These are phyloP conservation scores for Geosmithia morbida DNA, from an alignment of 2,329 filamentous ascomycete species.

Conservation along the genomic window DNA sequence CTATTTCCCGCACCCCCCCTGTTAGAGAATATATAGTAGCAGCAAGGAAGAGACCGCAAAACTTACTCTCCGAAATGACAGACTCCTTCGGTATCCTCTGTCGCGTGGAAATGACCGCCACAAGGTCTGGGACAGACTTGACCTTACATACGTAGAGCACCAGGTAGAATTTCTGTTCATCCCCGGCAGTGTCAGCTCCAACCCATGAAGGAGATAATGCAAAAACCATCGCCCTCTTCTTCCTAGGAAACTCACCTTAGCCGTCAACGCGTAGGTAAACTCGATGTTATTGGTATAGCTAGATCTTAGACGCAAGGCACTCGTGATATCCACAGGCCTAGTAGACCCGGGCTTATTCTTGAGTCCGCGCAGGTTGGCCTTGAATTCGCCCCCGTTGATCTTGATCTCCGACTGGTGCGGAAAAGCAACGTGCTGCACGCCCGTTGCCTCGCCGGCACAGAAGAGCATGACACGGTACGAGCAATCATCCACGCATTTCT, in stretches of 20 bases:
- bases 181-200: slow-evolving; percentile 6
- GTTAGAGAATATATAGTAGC: neutral
- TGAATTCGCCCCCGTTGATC: slow-evolving; percentile 76
- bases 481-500: slow-evolving; percentile 44
- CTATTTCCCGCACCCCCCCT: slow-evolving; percentile 27
- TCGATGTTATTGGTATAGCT: slow-evolving; percentile 64
- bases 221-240: no score
- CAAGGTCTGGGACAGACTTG: slow-evolving; percentile 57
- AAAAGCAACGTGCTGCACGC: slow-evolving; percentile 67
- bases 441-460: slow-evolving; percentile 52
- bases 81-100: slow-evolving; percentile 66
- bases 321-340: slow-evolving; percentile 81
- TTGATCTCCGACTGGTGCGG: slow-evolving; percentile 88
- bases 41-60: neutral
- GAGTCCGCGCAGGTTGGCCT: slow-evolving; percentile 82
- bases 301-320: slow-evolving; percentile 53
- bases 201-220: no score
- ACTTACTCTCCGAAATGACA: slow-evolving; percentile 73
- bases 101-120: slow-evolving; percentile 47
- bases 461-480: slow-evolving; percentile 67
- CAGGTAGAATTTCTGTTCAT: slow-evolving; percentile 53
- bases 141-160: slow-evolving; percentile 63
- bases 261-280: slow-evolving; percentile 84
- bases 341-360: slow-evolving; percentile 97
- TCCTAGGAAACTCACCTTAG: slow-evolving; percentile 46